A percentile compares a stretch with the other conserved stretches of the same genome.
Conservation (phyloP, 768 basidiomycete genomes). For the Holtermanniella nyarrowii region DNA sequence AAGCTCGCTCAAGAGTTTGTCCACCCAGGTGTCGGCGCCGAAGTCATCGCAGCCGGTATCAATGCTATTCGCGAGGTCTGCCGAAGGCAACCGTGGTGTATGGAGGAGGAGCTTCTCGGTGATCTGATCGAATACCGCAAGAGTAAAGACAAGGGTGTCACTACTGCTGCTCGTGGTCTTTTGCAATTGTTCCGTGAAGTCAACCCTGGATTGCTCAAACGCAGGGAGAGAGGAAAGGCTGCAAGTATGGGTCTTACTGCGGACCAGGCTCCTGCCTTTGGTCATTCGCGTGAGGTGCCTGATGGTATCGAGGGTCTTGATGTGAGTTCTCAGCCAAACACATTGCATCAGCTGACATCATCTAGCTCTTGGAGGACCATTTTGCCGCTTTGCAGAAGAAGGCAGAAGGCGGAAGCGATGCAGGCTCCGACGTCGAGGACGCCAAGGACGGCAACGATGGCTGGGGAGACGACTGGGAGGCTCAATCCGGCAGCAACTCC, state of each 20-base stretch:
- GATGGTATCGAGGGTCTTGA: constrained; percentile 82
- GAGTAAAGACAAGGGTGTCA: constrained; percentile 86
- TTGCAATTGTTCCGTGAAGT: constrained; percentile 89
- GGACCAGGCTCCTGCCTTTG: constrained; percentile 67
- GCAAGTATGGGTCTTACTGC: constrained; percentile 61
- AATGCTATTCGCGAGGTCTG: constrained; percentile 95
- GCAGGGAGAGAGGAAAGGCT: constrained; percentile 82
- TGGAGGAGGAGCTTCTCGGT: constrained; percentile 85
- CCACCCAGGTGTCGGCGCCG: constrained; percentile 89
- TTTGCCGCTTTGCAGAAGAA: constrained; percentile 61
- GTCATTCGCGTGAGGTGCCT: constrained; percentile 62
- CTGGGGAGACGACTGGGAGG: constrained; percentile 77
- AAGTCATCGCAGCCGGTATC: constrained; percentile 92
- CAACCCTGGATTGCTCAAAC: constrained; percentile 83
- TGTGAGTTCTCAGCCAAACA: no score
- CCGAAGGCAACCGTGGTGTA: constrained; percentile 85
- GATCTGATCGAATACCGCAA: constrained; percentile 93
- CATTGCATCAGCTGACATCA: no score
- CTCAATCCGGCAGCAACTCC: constrained; percentile 45
- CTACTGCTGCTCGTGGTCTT: constrained; percentile 75
- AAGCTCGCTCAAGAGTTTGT: constrained; percentile 95
- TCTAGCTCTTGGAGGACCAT: constrained; percentile 78
- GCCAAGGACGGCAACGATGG: constrained; percentile 48
- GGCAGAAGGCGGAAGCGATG: constrained; percentile 43
- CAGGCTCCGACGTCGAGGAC: constrained; percentile 41